Percentiles rank a stretch among this genome's conserved stretches.
Conservation (phyloP, 1,284 basidiomycete species). For the Sanghuangporus sanghuang region DNA sequence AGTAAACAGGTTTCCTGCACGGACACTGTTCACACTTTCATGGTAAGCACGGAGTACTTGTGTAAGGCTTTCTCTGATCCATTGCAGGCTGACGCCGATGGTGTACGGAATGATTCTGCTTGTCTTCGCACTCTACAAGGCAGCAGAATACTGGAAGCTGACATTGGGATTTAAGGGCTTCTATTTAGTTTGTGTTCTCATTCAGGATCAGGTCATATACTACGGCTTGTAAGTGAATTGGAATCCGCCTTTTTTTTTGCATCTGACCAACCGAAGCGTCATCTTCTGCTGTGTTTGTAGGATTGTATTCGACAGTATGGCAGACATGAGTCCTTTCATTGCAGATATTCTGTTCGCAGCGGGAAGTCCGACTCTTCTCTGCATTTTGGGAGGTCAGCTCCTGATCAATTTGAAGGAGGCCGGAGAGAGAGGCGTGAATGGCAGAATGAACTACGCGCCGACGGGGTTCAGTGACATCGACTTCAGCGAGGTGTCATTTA, state of each 20-base stretch:
- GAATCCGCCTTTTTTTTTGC: background rate
- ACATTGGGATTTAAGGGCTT: background rate
- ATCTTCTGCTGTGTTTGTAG: background rate
- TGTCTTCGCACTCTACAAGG: slow-evolving; percentile 1
- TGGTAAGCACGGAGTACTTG: background rate
- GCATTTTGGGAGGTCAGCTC: too few species aligned
- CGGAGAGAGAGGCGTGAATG: too few species aligned
- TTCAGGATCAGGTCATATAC: slow-evolving; percentile 3
- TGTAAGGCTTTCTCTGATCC: background rate
- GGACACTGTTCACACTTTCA: background rate
- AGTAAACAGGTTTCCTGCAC: background rate
- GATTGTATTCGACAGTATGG: background rate
- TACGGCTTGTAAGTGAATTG: background rate
- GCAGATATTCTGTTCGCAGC: background rate
- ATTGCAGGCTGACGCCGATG: background rate
- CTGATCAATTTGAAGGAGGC: too few species aligned
- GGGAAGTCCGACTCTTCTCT: background rate
- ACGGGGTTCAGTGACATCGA: background rate
- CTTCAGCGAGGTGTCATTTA: background rate
- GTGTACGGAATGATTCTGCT: slow-evolving; percentile 3
- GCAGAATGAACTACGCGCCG: too few species aligned
- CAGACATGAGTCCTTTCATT: too few species aligned
- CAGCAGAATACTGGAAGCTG: background rate
- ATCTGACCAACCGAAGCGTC: background rate
- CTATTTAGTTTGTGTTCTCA: background rate